Evolutionary conservation across 1,139 yeast genomes (phyloP).

Genomic region (Magnusiomyces suaveolens): DNA sequence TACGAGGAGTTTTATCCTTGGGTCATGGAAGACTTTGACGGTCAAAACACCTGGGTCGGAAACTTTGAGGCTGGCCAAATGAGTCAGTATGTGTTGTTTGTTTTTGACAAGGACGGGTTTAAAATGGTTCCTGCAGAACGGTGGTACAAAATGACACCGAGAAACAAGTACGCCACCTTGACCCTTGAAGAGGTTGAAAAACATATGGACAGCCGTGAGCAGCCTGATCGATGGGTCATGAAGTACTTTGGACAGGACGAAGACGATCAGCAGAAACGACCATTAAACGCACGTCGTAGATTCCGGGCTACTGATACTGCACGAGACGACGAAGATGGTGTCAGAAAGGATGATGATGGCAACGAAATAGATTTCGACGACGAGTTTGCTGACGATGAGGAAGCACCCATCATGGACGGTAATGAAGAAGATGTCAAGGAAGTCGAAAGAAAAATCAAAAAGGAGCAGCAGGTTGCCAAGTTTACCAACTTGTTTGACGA

Average conservation of each 20-base stretch:
- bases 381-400: constrained; percentile 97
- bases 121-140: constrained; percentile 93
- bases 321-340: constrained; percentile 18
- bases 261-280: constrained; percentile 14
- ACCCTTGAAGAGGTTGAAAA: constrained; percentile 96
- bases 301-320: constrained; percentile 55
- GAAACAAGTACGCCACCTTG: constrained; percentile 87
- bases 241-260: constrained; percentile 60
- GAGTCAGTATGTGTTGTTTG: constrained; percentile 75
- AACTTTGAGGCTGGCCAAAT: constrained; percentile 90
- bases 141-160: constrained; percentile 84
- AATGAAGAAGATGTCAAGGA: constrained; percentile 91
- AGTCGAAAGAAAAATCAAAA: constrained; percentile 78
- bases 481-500: constrained; percentile 41
- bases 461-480: constrained; percentile 55
- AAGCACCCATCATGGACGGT: constrained; percentile 95
- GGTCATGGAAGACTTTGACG: constrained; percentile 96
- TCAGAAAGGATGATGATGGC: constrained; percentile 61
- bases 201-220: constrained; percentile 69
- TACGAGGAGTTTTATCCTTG: constrained; percentile 96
- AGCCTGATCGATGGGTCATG: constrained; percentile 94
- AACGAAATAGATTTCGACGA: constrained; percentile 93
- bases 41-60: constrained; percentile 89
- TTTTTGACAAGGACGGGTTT: constrained; percentile 80
- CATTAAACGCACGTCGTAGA: constrained; percentile 26